phyloP scores from a whole-genome alignment of 164 flowering plant species.

The Chimonanthus salicifolius region DNA sequence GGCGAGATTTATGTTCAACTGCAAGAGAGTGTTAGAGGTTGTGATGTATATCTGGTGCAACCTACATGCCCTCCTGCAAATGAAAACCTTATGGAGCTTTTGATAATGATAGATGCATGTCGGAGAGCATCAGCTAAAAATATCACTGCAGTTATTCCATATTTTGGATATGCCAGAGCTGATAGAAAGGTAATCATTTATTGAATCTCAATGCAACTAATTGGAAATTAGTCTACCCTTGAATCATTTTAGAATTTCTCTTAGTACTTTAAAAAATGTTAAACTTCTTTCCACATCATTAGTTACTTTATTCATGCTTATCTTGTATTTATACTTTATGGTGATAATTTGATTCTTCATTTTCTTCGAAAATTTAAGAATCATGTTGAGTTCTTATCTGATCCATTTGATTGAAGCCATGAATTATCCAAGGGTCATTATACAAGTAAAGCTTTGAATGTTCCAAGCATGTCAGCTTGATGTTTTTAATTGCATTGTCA shows the following conservation, averaged over 20 bases:
- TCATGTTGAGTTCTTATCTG: background rate
- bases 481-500: background rate
- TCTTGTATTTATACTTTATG: background rate
- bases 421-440: too few relatives aligned
- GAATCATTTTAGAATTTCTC: background rate
- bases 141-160: conserved; percentile 97
- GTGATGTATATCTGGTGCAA: conserved; percentile 91
- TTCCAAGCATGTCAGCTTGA: background rate
- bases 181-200: conserved; percentile 70
- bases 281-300: too few relatives aligned
- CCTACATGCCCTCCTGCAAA: conserved; percentile 98
- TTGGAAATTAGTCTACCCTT: too few relatives aligned
- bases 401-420: background rate
- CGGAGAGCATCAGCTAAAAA: conserved; percentile 96
- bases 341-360: background rate
- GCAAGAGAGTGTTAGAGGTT: conserved; percentile 96
- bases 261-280: background rate
- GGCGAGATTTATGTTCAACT: conserved; percentile 92
- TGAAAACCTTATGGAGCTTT: conserved; percentile 96
- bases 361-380: background rate
- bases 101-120: conserved; percentile 95
- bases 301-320: background rate
- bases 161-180: conserved; percentile 99
- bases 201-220: too few relatives aligned
- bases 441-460: background rate